Conservation (phyloP, 768 basidiomycete species). For the Leccinum boreale region DNA sequence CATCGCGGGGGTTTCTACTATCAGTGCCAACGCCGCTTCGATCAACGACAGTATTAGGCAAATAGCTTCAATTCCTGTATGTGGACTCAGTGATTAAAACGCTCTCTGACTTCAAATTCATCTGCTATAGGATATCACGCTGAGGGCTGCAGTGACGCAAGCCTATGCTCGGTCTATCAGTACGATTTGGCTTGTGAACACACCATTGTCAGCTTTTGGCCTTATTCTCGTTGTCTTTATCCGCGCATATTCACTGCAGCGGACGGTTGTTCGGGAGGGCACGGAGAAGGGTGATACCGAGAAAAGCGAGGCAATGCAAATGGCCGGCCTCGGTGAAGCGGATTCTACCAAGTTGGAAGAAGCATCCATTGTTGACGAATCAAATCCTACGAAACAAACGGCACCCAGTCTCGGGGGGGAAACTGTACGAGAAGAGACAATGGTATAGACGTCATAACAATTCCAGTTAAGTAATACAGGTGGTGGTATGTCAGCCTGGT, state of each 20-base stretch:
- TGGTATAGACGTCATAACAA: neutral
- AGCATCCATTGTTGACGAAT: neutral
- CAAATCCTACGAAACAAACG: neutral
- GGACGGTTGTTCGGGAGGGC: constrained; percentile 15
- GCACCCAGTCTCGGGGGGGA: neutral
- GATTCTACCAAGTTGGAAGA: neutral
- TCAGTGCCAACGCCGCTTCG: constrained; percentile 42
- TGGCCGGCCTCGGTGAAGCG: neutral
- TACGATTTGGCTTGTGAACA: constrained; percentile 40
- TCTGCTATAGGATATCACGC: constrained; percentile 24
- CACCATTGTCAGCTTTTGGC: constrained; percentile 30
- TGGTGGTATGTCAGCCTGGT: neutral
- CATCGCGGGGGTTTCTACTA: constrained; percentile 19
- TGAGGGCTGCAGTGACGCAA: constrained; percentile 33
- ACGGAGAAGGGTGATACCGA: constrained; percentile 28
- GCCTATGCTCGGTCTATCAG: constrained; percentile 36
- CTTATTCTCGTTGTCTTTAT: constrained; percentile 34
- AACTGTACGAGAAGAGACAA: neutral
- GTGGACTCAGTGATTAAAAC: neutral
- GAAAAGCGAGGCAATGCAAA: constrained; percentile 13
- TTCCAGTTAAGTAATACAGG: neutral
- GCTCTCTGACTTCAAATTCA: constrained; percentile 8
- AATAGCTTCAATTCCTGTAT: constrained; percentile 35
- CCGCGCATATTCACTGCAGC: constrained; percentile 35
- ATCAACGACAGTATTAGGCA: constrained; percentile 47